phyloP scores from a whole-genome alignment of 1,284 basidiomycete genomes.

The Cutaneotrichosporon curvatum region DNA sequence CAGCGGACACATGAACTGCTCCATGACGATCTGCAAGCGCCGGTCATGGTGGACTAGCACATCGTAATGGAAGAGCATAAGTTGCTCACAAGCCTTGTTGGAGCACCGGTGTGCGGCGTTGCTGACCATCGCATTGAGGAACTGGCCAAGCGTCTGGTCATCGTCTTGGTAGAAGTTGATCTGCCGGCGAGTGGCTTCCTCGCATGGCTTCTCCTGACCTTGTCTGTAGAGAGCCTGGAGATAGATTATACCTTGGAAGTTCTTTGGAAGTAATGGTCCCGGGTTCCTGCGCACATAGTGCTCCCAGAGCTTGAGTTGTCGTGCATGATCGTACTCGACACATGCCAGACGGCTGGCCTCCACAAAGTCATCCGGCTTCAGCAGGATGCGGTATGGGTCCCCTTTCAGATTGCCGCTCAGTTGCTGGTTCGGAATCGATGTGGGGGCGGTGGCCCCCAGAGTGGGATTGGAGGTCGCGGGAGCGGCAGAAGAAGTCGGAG shows the following conservation, averaged over 20 bases:
- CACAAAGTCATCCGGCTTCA: slow-evolving; percentile 52
- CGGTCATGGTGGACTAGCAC: slow-evolving; percentile 85
- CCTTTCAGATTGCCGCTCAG: slow-evolving; percentile 14
- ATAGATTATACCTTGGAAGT: slow-evolving; percentile 76
- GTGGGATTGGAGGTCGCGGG: too few relatives aligned
- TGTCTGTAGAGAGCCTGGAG: slow-evolving; percentile 40
- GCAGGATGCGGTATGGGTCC: slow-evolving; percentile 36
- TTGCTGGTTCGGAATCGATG: slow-evolving; percentile 8
- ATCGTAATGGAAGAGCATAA: slow-evolving; percentile 74
- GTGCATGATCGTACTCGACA: slow-evolving; percentile 70
- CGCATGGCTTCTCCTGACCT: slow-evolving; percentile 48
- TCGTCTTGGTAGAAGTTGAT: slow-evolving; percentile 88
- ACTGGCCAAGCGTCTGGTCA: slow-evolving; percentile 86
- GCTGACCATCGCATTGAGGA: slow-evolving; percentile 67
- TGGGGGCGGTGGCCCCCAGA: not conserved
- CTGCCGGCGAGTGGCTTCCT: slow-evolving; percentile 54
- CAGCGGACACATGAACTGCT: slow-evolving; percentile 55
- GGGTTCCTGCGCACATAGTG: slow-evolving; percentile 77
- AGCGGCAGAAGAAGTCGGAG: not conserved
- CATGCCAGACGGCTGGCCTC: slow-evolving; percentile 64
- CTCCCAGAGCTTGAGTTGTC: slow-evolving; percentile 81
- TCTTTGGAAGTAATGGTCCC: slow-evolving; percentile 81
- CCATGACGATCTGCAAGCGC: slow-evolving; percentile 73
- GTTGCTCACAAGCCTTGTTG: slow-evolving; percentile 74
- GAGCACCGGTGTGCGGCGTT: slow-evolving; percentile 64